Percentiles rank a stretch among this genome's conserved stretches.
Evolutionary conservation across 352 stramenopile species (phyloP).

Genomic region (Globisporangium okanoganense): DNA sequence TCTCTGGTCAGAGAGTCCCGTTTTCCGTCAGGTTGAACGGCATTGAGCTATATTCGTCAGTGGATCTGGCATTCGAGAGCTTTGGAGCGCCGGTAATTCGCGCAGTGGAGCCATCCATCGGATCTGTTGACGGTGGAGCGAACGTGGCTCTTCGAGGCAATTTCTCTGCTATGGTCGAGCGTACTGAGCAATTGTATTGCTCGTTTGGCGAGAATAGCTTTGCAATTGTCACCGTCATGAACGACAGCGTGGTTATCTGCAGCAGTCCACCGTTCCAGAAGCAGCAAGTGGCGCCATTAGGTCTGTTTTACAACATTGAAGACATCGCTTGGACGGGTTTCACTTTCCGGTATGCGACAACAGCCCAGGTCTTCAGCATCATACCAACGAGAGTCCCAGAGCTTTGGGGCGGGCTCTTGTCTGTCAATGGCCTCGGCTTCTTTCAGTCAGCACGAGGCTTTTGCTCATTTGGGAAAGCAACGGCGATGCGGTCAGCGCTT

Average conservation of each 20-base stretch:
- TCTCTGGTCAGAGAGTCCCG: neutral
- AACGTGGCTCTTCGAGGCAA: constrained; percentile 26
- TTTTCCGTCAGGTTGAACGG: constrained; percentile 21
- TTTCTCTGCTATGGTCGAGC: constrained; percentile 17
- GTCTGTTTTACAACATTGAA: constrained; percentile 22
- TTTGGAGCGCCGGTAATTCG: constrained; percentile 17
- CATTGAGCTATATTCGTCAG: constrained; percentile 11
- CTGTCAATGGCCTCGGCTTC: constrained; percentile 31
- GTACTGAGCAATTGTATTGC: constrained; percentile 21
- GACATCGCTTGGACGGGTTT: constrained; percentile 24
- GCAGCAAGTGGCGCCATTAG: constrained; percentile 14
- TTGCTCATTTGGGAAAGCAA: constrained; percentile 22
- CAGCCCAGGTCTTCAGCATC: constrained; percentile 19
- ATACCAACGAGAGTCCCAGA: constrained; percentile 25
- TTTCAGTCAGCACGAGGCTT: constrained; percentile 17
- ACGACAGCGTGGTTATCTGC: constrained; percentile 18
- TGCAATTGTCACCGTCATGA: constrained; percentile 11
- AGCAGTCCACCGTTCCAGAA: constrained; percentile 17
- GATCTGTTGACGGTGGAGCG: constrained; percentile 24
- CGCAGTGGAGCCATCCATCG: constrained; percentile 20
- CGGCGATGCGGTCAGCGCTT: constrained; percentile 7
- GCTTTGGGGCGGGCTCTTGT: constrained; percentile 19
- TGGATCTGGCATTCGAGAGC: constrained; percentile 21
- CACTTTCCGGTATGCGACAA: constrained; percentile 26
- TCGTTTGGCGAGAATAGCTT: constrained; percentile 22